Percentiles rank a stretch among this genome's conserved stretches.
Conservation (phyloP, 23 red algal genomes). For the Gracilaria gracilis region DNA sequence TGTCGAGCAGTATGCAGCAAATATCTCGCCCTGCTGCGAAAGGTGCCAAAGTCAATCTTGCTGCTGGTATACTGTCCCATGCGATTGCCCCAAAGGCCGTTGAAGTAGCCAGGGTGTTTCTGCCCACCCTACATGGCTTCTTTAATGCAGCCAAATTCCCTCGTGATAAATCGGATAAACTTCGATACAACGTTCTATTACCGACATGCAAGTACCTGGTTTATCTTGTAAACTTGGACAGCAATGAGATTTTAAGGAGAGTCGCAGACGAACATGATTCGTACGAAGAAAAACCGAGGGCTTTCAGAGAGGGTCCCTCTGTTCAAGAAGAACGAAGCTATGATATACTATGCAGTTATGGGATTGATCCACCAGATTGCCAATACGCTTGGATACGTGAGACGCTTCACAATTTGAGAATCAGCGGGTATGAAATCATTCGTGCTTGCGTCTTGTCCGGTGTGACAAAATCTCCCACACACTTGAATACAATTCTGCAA, state of each 20-base stretch:
- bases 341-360: conserved; percentile 41
- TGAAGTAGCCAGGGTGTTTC: background rate
- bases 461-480: conserved; percentile 18
- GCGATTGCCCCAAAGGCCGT: conserved; percentile 52
- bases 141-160: conserved; percentile 44
- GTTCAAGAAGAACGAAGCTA: conserved; percentile 39
- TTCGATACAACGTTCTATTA: conserved; percentile 22
- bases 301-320: conserved; percentile 25
- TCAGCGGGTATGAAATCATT: conserved; percentile 54
- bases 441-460: conserved; percentile 53
- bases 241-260: conserved; percentile 5
- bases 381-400: conserved; percentile 32
- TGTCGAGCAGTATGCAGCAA: conserved; percentile 40
- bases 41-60: background rate
- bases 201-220: conserved; percentile 55
- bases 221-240: conserved; percentile 49
- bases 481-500: conserved; percentile 8
- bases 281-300: background rate
- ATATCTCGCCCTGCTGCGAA: conserved; percentile 23
- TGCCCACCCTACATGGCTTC: conserved; percentile 46
- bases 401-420: conserved; percentile 33
- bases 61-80: conserved; percentile 40
- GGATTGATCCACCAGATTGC: conserved; percentile 39
- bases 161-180: background rate
- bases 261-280: conserved; percentile 12